Base-by-base conservation (phyloP, 352 stramenopile genomes). In the Globisporangium nodosum region DNA sequence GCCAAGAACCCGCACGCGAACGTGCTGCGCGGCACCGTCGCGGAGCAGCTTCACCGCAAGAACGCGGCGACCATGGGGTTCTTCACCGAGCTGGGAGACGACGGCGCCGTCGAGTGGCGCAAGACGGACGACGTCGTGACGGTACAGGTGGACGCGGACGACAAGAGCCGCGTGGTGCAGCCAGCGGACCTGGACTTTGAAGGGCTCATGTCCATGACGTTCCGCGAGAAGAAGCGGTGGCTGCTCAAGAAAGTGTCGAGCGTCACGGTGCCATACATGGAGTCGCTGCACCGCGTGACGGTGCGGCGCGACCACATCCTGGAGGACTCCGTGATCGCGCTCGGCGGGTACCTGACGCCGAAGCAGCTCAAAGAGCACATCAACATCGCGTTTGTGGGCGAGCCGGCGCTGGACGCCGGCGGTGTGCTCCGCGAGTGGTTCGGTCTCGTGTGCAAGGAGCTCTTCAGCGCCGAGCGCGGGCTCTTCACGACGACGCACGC, bases 351-450 rank as follows among this genome's bases (percentile, higher is more conserved):
- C 45, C 65, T 67, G 47, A 43, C 55, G 16, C 61, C 49, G 9
- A 73, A 73, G 52, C 78, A 74, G 52, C 57, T 69, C 33, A 61
- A 59, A 27, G 72, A 93, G 42, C 81, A 92, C 45, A 49, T 94
- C 8, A 90, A 90, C 43, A 91, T 96, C 33, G 63, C 71, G 16
- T 91, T 92, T 39, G 68, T 81, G 3, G 78, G 70, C 0, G 85
- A 94, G 45, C 80, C 81, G 16, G 85, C 75, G 11, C 65, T 94
- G 13, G 85, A 94, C 57, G 85, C 82, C 39, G 85, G 85, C 15
- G 85, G 85, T 3, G 66, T 94, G 12, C 56, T 92, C 45, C 83
- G 90, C 11, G 90, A 97, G 58, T 94, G 83, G 82, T 92, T 91
- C 42, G 62, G 67, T 8, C 55, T 94, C 21, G 72, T 91, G 16